phyloP scores from a whole-genome alignment of 2,329 filamentous ascomycete species.

The Curvularia spicifera region DNA sequence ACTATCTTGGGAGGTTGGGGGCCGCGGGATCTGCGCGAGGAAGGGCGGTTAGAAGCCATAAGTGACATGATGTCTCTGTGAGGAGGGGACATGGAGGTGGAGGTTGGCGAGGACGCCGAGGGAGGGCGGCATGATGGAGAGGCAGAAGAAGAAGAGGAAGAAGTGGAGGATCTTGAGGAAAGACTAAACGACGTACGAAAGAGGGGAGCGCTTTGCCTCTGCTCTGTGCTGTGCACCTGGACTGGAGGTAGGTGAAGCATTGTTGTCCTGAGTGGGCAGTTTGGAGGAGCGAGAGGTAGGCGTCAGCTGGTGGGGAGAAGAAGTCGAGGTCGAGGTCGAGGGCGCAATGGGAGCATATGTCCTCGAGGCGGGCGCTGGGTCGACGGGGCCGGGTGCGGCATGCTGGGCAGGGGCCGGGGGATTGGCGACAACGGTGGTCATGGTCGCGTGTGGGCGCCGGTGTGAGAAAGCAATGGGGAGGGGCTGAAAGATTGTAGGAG shows the following conservation, averaged over 20 bases:
- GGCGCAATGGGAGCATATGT: constrained; percentile 55
- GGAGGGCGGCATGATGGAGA: constrained; percentile 32
- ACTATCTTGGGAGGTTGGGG: constrained; percentile 75
- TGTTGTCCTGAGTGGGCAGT: constrained; percentile 43
- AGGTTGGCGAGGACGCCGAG: constrained; percentile 31
- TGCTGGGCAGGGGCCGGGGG: constrained; percentile 50
- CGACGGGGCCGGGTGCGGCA: constrained; percentile 45
- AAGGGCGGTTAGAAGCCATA: constrained; percentile 51
- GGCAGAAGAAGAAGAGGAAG: constrained; percentile 10
- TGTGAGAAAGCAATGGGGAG: constrained; percentile 22
- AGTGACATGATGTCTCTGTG: constrained; percentile 28
- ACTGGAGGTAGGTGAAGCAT: constrained; percentile 52
- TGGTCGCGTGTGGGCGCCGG: constrained; percentile 41
- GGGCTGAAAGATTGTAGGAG: constrained; percentile 44
- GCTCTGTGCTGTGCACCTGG: constrained; percentile 47
- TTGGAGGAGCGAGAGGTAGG: constrained; percentile 47
- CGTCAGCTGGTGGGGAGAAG: constrained; percentile 49
- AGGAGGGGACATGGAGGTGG: constrained; percentile 38
- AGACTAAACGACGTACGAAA: constrained; percentile 54
- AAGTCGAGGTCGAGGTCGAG: constrained; percentile 41
- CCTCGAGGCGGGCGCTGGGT: constrained; percentile 49
- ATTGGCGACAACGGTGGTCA: constrained; percentile 57
- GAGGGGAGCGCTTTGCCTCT: constrained; percentile 62
- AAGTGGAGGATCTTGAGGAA: constrained; percentile 33
- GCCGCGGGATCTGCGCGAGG: constrained; percentile 58